Evolutionary conservation across 2,329 filamentous ascomycete species (phyloP).

Genomic region (Exophiala sideris): DNA sequence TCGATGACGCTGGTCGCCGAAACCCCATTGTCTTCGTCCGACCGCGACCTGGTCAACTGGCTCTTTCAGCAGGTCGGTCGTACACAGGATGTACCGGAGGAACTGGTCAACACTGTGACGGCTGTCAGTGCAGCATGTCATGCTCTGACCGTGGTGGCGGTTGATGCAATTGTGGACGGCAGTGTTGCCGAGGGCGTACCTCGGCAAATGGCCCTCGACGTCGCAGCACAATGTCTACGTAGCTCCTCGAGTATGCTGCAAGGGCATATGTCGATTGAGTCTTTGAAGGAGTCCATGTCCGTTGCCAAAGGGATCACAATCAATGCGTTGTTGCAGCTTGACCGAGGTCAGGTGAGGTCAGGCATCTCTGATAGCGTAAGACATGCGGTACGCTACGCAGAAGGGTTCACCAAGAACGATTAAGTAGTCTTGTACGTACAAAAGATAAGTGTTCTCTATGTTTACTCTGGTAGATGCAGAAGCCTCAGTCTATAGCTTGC

Average conservation of each 20-base stretch:
- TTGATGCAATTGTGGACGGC: conserved; percentile 52
- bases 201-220: conserved; percentile 47
- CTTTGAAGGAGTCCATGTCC: conserved; percentile 49
- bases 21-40: conserved; percentile 39
- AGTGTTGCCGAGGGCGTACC: conserved; percentile 53
- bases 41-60: conserved; percentile 43
- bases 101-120: conserved; percentile 56
- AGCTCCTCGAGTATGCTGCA: conserved; percentile 26
- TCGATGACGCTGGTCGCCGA: conserved; percentile 51
- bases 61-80: conserved; percentile 38
- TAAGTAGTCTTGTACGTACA: background rate
- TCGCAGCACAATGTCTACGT: conserved; percentile 50
- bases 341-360: conserved; percentile 34
- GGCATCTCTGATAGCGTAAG: conserved; percentile 7
- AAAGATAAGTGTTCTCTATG: background rate
- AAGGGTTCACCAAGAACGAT: background rate
- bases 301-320: conserved; percentile 53
- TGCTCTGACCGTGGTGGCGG: conserved; percentile 34
- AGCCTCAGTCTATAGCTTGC: background rate
- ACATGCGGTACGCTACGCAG: conserved; percentile 3
- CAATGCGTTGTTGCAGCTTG: conserved; percentile 47
- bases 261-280: conserved; percentile 30
- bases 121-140: conserved; percentile 46
- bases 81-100: conserved; percentile 50
- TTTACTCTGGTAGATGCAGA: background rate